Conservation (phyloP, 176 grass and related monocot species). For the Oryza brachyantha region DNA sequence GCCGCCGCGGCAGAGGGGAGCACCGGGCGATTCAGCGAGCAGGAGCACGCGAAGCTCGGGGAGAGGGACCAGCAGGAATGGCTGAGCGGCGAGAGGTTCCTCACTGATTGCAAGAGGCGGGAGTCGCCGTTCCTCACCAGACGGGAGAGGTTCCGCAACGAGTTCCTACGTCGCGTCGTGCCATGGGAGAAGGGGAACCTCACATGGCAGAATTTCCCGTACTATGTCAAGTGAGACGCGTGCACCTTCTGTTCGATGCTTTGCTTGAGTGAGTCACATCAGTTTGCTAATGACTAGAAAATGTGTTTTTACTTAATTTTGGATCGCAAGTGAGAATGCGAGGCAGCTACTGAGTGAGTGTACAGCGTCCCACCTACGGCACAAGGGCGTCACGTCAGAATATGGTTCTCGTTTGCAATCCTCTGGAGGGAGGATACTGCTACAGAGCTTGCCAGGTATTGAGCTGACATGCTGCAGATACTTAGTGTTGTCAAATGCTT, state of each 20-base stretch:
- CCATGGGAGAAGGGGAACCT: slow-evolving; percentile 86
- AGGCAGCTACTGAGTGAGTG: slow-evolving; percentile 68
- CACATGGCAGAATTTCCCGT: slow-evolving; percentile 86
- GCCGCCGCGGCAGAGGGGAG: slow-evolving; percentile 28
- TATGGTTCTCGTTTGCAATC: slow-evolving; percentile 76
- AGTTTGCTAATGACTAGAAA: not conserved
- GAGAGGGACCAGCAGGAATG: slow-evolving; percentile 95
- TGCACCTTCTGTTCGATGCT: slow-evolving; percentile 34
- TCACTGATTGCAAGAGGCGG: slow-evolving; percentile 59
- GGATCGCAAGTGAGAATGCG: slow-evolving; percentile 53
- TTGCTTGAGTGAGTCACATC: slow-evolving; percentile 25
- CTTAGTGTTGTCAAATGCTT: slow-evolving; percentile 1
- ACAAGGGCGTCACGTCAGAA: slow-evolving; percentile 55
- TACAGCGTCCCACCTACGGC: slow-evolving; percentile 62
- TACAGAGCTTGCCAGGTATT: slow-evolving; percentile 83
- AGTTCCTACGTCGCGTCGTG: slow-evolving; percentile 74
- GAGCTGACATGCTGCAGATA: slow-evolving; percentile 15
- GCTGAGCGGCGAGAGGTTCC: slow-evolving; percentile 71
- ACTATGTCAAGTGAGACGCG: slow-evolving; percentile 66
- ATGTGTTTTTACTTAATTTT: slow-evolving; percentile 19
- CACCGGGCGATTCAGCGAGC: slow-evolving; percentile 38
- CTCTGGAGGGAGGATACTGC: slow-evolving; percentile 71
- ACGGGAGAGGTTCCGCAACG: slow-evolving; percentile 75
- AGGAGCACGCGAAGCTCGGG: slow-evolving; percentile 84
- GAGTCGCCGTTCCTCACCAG: slow-evolving; percentile 76